Percentiles rank a stretch among this genome's conserved stretches.
Conservation (phyloP, 169 alveolate species). For the Plasmodium fragile region DNA sequence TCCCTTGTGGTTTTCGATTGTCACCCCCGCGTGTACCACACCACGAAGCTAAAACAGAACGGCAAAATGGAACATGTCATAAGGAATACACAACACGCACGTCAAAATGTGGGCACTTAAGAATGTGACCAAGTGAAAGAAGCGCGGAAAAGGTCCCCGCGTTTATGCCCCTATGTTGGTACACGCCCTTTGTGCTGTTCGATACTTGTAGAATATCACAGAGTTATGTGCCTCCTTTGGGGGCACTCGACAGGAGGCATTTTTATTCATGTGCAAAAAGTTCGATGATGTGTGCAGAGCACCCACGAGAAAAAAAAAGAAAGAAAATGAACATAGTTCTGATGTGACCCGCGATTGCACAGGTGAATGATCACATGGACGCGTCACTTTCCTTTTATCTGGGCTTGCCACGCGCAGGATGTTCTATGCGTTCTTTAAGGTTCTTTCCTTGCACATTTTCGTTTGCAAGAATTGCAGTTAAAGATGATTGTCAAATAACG, state of each 20-base stretch:
- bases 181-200: not conserved
- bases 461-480: not conserved
- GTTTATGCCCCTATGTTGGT: not conserved
- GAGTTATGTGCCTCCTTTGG: not conserved
- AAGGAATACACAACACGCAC: not conserved
- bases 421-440: not conserved
- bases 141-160: not conserved
- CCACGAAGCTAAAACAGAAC: not conserved
- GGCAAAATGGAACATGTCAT: not conserved
- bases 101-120: not conserved
- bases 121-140: not conserved
- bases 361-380: not conserved
- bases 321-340: not conserved
- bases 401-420: not conserved
- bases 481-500: not conserved
- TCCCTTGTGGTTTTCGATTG: not conserved
- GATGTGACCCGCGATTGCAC: not conserved
- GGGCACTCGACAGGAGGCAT: not conserved
- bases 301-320: not conserved
- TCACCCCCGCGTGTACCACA: not conserved
- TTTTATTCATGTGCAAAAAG: not conserved
- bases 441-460: not conserved
- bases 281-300: not conserved
- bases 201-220: not conserved
- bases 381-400: not conserved